These are phyloP conservation scores for Alternaria arborescens DNA, from an alignment of 2,329 filamentous ascomycete genomes.

Conservation along the genomic window DNA sequence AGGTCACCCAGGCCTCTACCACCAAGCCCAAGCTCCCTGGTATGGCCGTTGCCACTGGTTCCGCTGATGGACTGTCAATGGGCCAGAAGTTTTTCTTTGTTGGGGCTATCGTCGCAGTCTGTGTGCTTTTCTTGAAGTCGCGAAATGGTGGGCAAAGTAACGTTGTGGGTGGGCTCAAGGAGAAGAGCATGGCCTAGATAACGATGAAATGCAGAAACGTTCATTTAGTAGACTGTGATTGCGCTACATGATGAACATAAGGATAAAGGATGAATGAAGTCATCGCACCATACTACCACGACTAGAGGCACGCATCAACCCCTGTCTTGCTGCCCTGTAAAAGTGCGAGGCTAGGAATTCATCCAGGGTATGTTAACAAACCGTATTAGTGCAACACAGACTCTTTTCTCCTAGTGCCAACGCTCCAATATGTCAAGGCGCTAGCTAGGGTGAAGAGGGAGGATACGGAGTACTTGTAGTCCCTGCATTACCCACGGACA, in stretches of 20 bases:
- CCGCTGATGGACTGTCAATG: constrained; percentile 52
- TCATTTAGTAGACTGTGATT: constrained; percentile 4
- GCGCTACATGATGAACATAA: neutral
- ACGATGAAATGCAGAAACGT: constrained; percentile 17
- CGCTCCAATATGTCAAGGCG: neutral
- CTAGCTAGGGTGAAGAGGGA: neutral
- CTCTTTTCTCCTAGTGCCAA: neutral
- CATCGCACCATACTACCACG: no score
- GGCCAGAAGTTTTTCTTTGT: constrained; percentile 57
- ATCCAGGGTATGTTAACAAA: no score
- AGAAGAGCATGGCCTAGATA: constrained; percentile 53
- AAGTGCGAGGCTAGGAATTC: no score
- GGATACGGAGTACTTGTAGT: neutral
- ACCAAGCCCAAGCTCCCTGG: constrained; percentile 28
- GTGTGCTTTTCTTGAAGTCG: constrained; percentile 52
- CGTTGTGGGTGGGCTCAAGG: constrained; percentile 36
- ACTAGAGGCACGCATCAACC: no score
- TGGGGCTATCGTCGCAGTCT: constrained; percentile 54
- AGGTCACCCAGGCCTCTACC: constrained; percentile 28
- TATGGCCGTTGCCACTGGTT: constrained; percentile 24
- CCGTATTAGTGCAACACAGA: no score
- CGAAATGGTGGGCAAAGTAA: constrained; percentile 32
- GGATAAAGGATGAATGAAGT: no score
- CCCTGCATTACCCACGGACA: constrained; percentile 3
- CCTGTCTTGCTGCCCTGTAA: no score